A percentile compares a stretch with the other conserved stretches of the same genome.
Conservation (phyloP, 176 grass and related monocot genomes). For the Musa acuminata region DNA sequence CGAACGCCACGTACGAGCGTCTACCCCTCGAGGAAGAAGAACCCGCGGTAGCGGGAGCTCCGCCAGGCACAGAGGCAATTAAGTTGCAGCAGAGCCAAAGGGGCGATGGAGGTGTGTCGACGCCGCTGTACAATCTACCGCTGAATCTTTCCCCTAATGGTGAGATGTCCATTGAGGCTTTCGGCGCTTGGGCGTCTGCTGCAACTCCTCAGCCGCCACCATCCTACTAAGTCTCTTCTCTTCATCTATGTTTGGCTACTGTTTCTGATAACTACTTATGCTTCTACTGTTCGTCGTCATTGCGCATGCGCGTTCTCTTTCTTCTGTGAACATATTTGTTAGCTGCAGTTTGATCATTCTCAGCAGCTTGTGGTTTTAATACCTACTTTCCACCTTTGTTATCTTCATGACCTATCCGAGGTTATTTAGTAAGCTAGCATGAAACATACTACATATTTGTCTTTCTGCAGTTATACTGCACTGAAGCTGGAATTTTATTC, state of each 20-base stretch:
- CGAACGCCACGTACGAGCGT: slow-evolving; percentile 66
- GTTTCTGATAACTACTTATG: not conserved
- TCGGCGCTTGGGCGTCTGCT: slow-evolving; percentile 20
- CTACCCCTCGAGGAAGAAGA: slow-evolving; percentile 53
- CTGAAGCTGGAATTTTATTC: too few species aligned
- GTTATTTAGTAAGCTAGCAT: too few species aligned
- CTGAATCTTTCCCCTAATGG: slow-evolving; percentile 57
- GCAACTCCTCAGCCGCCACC: slow-evolving; percentile 18
- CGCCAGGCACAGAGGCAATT: slow-evolving; percentile 14
- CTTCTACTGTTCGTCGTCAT: too few species aligned
- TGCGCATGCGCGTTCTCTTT: too few species aligned
- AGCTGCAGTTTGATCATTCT: too few species aligned
- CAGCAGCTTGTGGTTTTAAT: too few species aligned
- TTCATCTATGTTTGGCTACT: not conserved
- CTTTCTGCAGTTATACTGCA: too few species aligned
- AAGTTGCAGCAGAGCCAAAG: slow-evolving; percentile 18
- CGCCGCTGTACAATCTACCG: slow-evolving; percentile 51
- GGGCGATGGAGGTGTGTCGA: slow-evolving; percentile 20
- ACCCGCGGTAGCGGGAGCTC: not conserved
- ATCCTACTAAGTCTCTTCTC: too few species aligned
- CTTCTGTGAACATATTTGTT: too few species aligned
- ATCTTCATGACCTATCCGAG: too few species aligned
- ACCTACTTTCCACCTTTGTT: too few species aligned
- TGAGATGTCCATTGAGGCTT: slow-evolving; percentile 42
- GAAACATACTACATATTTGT: too few species aligned